A percentile compares a stretch with the other conserved stretches of the same genome.
Conservation (phyloP, 805 yeast genomes). For the Yamadazyma nakazawae region DNA sequence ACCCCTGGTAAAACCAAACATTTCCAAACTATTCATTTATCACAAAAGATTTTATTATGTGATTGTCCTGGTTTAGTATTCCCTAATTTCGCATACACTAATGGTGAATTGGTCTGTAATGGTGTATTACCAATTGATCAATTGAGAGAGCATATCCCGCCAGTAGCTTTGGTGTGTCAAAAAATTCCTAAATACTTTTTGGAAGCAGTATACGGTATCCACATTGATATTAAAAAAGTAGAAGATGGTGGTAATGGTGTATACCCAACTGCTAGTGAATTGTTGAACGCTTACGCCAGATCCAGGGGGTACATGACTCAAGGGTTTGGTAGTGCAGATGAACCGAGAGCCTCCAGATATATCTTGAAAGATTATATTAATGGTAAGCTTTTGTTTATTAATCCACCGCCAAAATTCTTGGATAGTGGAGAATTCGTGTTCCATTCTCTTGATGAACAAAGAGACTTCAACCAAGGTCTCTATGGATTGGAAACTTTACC, state of each 20-base stretch:
- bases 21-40: conserved; percentile 89
- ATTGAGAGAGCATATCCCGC: conserved; percentile 87
- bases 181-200: conserved; percentile 84
- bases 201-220: conserved; percentile 93
- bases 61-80: conserved; percentile 99
- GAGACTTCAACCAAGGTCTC: conserved; percentile 68
- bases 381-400: conserved; percentile 80
- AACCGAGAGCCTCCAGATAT: conserved; percentile 89
- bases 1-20: conserved; percentile 99
- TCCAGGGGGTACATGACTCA: conserved; percentile 98
- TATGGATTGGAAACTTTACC: conserved; percentile 66
- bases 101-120: conserved; percentile 94
- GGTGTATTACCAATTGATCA: conserved; percentile 99
- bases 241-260: conserved; percentile 87
- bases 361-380: conserved; percentile 91
- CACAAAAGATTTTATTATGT: conserved; percentile 81
- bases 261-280: conserved; percentile 82
- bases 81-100: conserved; percentile 95
- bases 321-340: conserved; percentile 96
- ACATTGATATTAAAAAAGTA: conserved; percentile 66
- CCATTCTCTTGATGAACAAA: conserved; percentile 35
- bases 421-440: conserved; percentile 60
- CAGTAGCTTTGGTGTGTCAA: conserved; percentile 78
- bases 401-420: conserved; percentile 75
- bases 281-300: conserved; percentile 88